Conservation (phyloP, 1,139 yeast genomes). For the Hemisphaericaspora xylofermentans region DNA sequence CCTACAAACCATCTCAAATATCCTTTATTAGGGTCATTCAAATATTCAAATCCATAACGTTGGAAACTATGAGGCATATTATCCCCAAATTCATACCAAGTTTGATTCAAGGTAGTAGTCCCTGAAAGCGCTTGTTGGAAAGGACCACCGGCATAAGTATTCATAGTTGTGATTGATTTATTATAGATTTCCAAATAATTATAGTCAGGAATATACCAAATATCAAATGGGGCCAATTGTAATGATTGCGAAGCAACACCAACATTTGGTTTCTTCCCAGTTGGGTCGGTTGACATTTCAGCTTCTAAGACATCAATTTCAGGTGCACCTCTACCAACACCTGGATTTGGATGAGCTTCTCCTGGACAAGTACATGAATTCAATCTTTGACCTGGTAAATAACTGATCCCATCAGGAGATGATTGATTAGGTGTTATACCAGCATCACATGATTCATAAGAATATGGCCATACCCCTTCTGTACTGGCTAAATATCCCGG, state of each 20-base stretch:
- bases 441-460: slow-evolving; percentile 80
- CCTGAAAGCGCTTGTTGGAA: slow-evolving; percentile 83
- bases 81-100: slow-evolving; percentile 80
- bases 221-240: slow-evolving; percentile 82
- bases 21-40: slow-evolving; percentile 64
- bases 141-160: slow-evolving; percentile 79
- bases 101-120: slow-evolving; percentile 63
- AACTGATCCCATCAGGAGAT: slow-evolving; percentile 75
- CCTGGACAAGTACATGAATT: slow-evolving; percentile 70
- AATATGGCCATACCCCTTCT: slow-evolving; percentile 88
- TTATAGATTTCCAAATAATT: slow-evolving; percentile 66
- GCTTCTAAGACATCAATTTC: slow-evolving; percentile 87
- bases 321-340: slow-evolving; percentile 83
- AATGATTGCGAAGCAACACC: slow-evolving; percentile 82
- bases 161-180: slow-evolving; percentile 61
- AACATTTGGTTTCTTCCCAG: slow-evolving; percentile 67
- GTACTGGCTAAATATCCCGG: slow-evolving; percentile 79
- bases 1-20: slow-evolving; percentile 85
- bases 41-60: slow-evolving; percentile 72
- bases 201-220: slow-evolving; percentile 84
- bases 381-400: slow-evolving; percentile 73
- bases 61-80: slow-evolving; percentile 53
- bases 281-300: slow-evolving; percentile 51
- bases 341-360: slow-evolving; percentile 77
- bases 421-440: slow-evolving; percentile 91